Base-by-base conservation (phyloP, 805 yeast species). In the Wickerhamiella dianesei region DNA sequence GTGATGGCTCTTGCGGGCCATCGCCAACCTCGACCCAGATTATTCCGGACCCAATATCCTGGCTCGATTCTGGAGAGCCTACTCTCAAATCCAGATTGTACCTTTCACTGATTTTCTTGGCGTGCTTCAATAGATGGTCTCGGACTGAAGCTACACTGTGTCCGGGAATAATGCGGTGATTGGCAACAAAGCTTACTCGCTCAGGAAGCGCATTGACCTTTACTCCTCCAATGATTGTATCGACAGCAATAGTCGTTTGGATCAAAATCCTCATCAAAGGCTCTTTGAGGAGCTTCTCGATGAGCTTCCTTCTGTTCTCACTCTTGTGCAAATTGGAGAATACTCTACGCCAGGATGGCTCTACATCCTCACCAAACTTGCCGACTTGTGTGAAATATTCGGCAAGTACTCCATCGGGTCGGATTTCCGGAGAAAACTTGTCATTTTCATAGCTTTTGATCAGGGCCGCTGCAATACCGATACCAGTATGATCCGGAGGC, bases 201-300 rank as follows among this genome's bases (percentile, higher is more conserved):
- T 82, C 89, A 2, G 94, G 94, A 41, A 83, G 64, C 1, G 92
- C 87, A 57, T 83, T 83, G 21, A 79, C 70, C 63, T 83, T 83
- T 48, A 77, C 72, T 40, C 94, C 94, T 21, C 92, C 92, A 9
- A 64, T 57, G 50, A 84, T 68, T 20, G 79, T 70, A 56, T 80
- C 86, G 41, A 73, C 69, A 0, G 89, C 82, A 61, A 77, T 83
- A 3, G 85, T 72, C 0, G 89, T 81, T 46, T 71, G 66, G 20
- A 79, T 63, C 45, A 73, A 59, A 50, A 71, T 75, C 48, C 67
- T 62, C 35, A 53, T 48, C 44, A 21, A 36, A 6, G 46, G 49
- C 40, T 35, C 43, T 16, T 42, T 41, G 21, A 53, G n/a, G 49
- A 60, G 43, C 42, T 45, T 22, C 21, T 51, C 42, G 9, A 52